A percentile compares a stretch with the other conserved stretches of the same genome.
These are phyloP conservation scores for Colletotrichum salicis DNA, from an alignment of 2,329 filamentous ascomycete genomes.

Conservation along the genomic window DNA sequence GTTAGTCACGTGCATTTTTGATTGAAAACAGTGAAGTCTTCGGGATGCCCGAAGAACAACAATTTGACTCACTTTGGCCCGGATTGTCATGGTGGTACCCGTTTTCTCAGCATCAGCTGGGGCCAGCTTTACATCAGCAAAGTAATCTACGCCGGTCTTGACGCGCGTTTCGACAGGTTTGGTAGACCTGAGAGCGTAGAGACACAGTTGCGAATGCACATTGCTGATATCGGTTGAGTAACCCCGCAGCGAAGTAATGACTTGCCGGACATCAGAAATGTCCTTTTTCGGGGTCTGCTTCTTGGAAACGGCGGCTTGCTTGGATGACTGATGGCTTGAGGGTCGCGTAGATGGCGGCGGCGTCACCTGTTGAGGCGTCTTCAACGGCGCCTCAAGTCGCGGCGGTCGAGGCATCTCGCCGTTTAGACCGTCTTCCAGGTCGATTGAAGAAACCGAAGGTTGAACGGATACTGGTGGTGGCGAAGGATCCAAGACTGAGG, in stretches of 20 bases:
- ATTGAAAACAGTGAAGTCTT: background rate
- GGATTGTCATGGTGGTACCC: slow-evolving; percentile 58
- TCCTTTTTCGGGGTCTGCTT: slow-evolving; percentile 47
- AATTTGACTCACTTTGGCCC: slow-evolving; percentile 57
- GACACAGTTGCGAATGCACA: slow-evolving; percentile 57
- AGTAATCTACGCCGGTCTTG: slow-evolving; percentile 57
- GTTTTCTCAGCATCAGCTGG: slow-evolving; percentile 43
- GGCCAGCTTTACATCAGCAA: slow-evolving; percentile 55
- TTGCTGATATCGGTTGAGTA: slow-evolving; percentile 57
- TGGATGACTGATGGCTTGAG: slow-evolving; percentile 43
- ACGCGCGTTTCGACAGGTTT: slow-evolving; percentile 52
- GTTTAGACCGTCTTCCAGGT: slow-evolving; percentile 26
- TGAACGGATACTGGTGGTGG: slow-evolving; percentile 30
- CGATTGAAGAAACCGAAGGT: slow-evolving; percentile 27
- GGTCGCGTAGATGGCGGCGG: slow-evolving; percentile 33
- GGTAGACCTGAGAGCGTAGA: slow-evolving; percentile 58
- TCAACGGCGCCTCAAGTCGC: slow-evolving; percentile 12
- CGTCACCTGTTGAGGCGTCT: slow-evolving; percentile 25
- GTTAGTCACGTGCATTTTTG: slow-evolving; percentile 11
- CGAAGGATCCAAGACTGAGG: slow-evolving; percentile 32
- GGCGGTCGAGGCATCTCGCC: slow-evolving; percentile 29
- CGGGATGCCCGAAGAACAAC: background rate
- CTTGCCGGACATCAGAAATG: slow-evolving; percentile 53
- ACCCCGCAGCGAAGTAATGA: slow-evolving; percentile 18
- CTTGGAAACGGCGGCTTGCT: slow-evolving; percentile 28